These are phyloP conservation scores for Talaromyces piceae DNA, from an alignment of 2,329 filamentous ascomycete genomes.

Conservation along the genomic window DNA sequence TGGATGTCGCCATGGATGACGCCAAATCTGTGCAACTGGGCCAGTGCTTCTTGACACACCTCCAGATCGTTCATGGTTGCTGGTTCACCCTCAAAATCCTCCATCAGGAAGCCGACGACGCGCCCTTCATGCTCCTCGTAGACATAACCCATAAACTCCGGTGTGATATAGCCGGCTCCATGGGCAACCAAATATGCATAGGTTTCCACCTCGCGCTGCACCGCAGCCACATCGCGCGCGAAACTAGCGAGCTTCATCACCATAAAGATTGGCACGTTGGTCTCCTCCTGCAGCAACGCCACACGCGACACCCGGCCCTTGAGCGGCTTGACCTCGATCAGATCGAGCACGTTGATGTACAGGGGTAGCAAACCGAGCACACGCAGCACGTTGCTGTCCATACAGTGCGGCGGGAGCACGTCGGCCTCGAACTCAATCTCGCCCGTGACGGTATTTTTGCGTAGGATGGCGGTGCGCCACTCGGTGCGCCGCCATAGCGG, in stretches of 20 bases:
- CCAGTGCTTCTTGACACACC: conserved; percentile 18
- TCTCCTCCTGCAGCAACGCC: background rate
- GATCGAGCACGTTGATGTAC: background rate
- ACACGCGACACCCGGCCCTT: background rate
- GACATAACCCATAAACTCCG: conserved; percentile 1
- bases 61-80: conserved; percentile 13
- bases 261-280: background rate
- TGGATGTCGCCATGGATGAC: conserved; percentile 33
- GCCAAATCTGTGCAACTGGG: conserved; percentile 10
- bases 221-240: background rate
- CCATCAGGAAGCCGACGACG: conserved; percentile 29
- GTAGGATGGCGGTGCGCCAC: background rate
- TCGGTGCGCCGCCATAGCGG: background rate
- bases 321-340: background rate
- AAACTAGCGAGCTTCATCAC: conserved; percentile 3
- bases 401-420: background rate
- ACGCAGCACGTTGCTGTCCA: background rate
- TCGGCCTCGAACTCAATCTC: background rate
- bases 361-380: background rate
- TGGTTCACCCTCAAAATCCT: conserved; percentile 26
- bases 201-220: background rate
- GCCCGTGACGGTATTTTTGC: background rate
- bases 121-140: conserved; percentile 10
- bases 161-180: background rate
- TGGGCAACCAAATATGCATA: background rate